Conservation (phyloP, 2,329 filamentous ascomycete genomes). For the Penicillium hesseltinei region DNA sequence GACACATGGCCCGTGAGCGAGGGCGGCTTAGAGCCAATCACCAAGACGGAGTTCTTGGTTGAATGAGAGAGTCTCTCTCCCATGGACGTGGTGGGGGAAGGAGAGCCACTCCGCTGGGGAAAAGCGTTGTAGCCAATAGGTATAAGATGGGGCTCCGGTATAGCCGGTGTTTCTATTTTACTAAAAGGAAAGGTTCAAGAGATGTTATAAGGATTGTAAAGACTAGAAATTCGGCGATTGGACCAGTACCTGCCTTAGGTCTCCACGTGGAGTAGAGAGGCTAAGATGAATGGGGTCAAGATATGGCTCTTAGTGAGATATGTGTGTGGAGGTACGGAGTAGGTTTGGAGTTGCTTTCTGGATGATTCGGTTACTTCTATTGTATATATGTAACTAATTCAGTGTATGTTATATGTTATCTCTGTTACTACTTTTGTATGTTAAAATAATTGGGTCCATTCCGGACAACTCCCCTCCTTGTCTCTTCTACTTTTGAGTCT, state of each 20-base stretch:
- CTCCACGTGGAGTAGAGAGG: slow-evolving; percentile 24
- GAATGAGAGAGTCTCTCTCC: slow-evolving; percentile 1
- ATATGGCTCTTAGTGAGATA: neutral
- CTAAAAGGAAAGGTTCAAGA: too few species aligned
- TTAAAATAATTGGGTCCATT: neutral
- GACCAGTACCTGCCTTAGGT: slow-evolving; percentile 22
- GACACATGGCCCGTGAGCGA: slow-evolving; percentile 26
- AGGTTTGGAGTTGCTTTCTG: neutral
- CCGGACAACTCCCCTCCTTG: neutral
- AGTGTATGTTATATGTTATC: too few species aligned
- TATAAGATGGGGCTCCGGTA: slow-evolving; percentile 3
- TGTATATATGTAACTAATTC: too few species aligned
- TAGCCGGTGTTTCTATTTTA: neutral
- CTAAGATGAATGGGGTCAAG: slow-evolving; percentile 10
- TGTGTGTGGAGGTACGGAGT: too few species aligned
- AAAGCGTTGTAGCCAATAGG: neutral
- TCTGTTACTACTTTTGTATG: too few species aligned
- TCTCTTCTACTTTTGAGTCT: neutral
- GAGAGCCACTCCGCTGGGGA: neutral
- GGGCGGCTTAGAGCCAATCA: slow-evolving; percentile 13
- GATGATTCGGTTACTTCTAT: slow-evolving; percentile 6
- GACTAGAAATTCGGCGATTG: slow-evolving; percentile 14
- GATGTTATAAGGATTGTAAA: neutral
- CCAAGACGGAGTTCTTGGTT: neutral
- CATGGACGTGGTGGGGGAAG: slow-evolving; percentile 1